Base-by-base conservation (phyloP, 495 filamentous ascomycete species). In the Hamigera avellanea region DNA sequence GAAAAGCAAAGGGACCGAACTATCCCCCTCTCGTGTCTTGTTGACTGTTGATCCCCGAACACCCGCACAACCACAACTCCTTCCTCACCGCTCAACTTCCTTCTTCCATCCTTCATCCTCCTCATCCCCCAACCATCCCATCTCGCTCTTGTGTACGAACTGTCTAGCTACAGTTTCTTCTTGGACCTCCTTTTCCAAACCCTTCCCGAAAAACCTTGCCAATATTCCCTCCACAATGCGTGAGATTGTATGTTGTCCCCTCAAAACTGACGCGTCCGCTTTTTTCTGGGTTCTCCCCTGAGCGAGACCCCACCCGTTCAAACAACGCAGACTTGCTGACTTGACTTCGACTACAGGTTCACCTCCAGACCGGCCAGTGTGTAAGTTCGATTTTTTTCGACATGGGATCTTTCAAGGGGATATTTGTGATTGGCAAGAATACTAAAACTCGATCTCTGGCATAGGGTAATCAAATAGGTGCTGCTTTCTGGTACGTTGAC, bases 381-480 rank as follows among this genome's bases (percentile, higher is more conserved):
- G 85, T 87, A 77, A 69, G 85, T 41, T 33, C 25, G 35, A 17
- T 32, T 41, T 33, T 32, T 7, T 43, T 25, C 30, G 42, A 21
- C 10, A 19, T 38, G 36, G n/a, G 5, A 30, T 43, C 36, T 40
- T 27, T 7, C 19, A 14, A 36, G 26, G 35, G 35, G 36, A 39
- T 36, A 40, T 33, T 27, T 19, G 31, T 33, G 14, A 31, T 23
- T 29, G 32, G 12, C 9, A 10, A 23, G 15, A 17, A 40, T 17
- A 43, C 59, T 64, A 53, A 66, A 12, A 56, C 37, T 32, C 45
- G 34, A 35, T 34, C 33, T 37, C 37, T 45, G 41, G 40, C 41
- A 58, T 58, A 94, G 83, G 93, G 93, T 78, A 96, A 98, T 83
- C 91, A 98, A 84, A 94, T 96, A 53, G 93, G 91, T 85, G 91